These are phyloP conservation scores for Nicotiana obtusifolia DNA, from an alignment of 257 asterid genomes.

Conservation along the genomic window DNA sequence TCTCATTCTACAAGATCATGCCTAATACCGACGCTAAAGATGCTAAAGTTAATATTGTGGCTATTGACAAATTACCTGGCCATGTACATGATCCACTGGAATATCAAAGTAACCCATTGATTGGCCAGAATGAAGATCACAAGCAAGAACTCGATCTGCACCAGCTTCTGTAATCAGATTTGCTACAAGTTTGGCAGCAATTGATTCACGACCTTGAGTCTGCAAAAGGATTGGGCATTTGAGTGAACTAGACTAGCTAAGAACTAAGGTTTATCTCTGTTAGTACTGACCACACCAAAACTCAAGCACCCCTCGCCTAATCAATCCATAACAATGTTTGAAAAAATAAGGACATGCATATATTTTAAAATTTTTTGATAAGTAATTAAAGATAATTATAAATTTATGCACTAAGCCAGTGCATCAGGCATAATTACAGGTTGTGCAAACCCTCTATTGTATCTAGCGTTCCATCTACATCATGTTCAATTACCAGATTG, in stretches of 20 bases:
- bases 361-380: no score
- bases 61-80: constrained; percentile 46
- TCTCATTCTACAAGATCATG: background rate
- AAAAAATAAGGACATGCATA: background rate
- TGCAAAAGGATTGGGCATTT: constrained; percentile 24
- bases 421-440: no score
- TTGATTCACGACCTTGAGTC: constrained; percentile 94
- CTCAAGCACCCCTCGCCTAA: background rate
- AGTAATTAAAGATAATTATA: no score
- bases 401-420: no score
- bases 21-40: background rate
- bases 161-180: constrained; percentile 85
- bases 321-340: background rate
- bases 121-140: constrained; percentile 95
- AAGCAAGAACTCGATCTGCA: constrained; percentile 90
- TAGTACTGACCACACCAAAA: background rate
- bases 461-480: no score
- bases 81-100: constrained; percentile 87
- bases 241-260: background rate
- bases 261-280: background rate
- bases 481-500: no score
- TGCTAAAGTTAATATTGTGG: constrained; percentile 1
- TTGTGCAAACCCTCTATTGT: no score
- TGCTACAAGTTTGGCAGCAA: constrained; percentile 85
- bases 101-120: constrained; percentile 92